Evolutionary conservation across 768 basidiomycete species (phyloP).

Genomic region (Kwoniella mangroviensis): DNA sequence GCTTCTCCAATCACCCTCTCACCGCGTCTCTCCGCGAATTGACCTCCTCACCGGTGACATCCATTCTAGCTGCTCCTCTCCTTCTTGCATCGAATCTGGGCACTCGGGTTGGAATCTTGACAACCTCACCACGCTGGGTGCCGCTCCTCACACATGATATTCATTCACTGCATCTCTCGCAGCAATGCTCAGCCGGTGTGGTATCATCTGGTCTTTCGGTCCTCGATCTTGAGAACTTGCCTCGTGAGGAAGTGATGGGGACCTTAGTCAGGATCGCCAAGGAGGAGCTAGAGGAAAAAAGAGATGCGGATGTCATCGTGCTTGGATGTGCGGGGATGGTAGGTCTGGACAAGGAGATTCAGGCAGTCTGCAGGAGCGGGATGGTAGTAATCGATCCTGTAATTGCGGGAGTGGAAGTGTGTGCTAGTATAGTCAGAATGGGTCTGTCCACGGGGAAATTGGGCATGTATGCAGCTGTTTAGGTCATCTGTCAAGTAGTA

Average conservation of each 20-base stretch:
- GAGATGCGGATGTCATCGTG: constrained; percentile 37
- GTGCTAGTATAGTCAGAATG: neutral
- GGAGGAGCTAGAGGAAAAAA: constrained; percentile 25
- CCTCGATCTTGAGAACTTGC: constrained; percentile 42
- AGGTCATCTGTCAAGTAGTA: no score
- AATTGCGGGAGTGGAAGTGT: constrained; percentile 29
- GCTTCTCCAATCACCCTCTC: neutral
- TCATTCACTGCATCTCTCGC: constrained; percentile 23
- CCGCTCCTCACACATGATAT: constrained; percentile 45
- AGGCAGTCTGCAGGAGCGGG: constrained; percentile 27
- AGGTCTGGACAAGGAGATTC: constrained; percentile 38
- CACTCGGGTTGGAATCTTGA: constrained; percentile 36
- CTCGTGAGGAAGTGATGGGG: constrained; percentile 27
- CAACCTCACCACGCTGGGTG: constrained; percentile 47
- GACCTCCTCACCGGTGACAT: constrained; percentile 35
- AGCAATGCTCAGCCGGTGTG: constrained; percentile 34
- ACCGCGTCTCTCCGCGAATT: constrained; percentile 37
- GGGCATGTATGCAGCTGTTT: neutral
- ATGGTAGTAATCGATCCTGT: constrained; percentile 47
- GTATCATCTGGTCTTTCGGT: constrained; percentile 43
- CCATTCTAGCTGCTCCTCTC: constrained; percentile 44
- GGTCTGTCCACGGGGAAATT: neutral
- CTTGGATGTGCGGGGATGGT: constrained; percentile 51
- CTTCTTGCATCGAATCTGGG: constrained; percentile 35
- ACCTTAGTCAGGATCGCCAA: constrained; percentile 22